Evolutionary conservation across 441 rosid species (phyloP), one percentile per base, ranked within the genome.

Genomic region (Gossypium davidsonii): DNA sequence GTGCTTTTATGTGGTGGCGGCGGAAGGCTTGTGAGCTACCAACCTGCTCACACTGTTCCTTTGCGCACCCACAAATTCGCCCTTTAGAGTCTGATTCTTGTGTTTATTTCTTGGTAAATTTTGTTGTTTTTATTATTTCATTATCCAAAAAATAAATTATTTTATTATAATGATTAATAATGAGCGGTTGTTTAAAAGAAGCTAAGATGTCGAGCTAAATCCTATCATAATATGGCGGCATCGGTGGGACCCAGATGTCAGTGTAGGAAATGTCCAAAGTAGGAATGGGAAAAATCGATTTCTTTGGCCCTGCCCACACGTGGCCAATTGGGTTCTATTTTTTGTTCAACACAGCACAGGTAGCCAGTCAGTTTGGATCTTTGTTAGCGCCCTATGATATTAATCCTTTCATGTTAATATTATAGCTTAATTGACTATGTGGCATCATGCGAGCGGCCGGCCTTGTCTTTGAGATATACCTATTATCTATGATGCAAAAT

Each of bases 301-400:
- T 78, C 76, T 59, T 77, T 59, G 31, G 79, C 82, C 77, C 77
- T 76, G 74, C 65, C 77, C 85, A 73, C 91, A 84, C 86, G 87
- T 87, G 85, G 85, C 71, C 75, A 56, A 74, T 66, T 75, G 77
- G 44, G 11, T 39, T 39, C 44, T 39, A 8, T 39, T 39, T 39
- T 39, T 1, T 39, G 44, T 39, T 8, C 11, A 39, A 39, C 11
- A 39, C 44, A 8, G 44, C 11, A 39, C 11, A 8, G 44, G 44
- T 8, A 39, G 44, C 44, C 11, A 39, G 44, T 39, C 2, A 8
- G 44, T 39, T 39, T 39, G 44, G 44, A 39, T 39, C 44, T 69
- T 28, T 8, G 15, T 25, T 23, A 31, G 25, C 60, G 11, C 44
- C 49, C 0, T 63, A 9, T 39, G 17, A 37, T 63, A 39, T 39